Base-by-base conservation (phyloP, 805 yeast species). In the Metschnikowia cerradonensis region DNA sequence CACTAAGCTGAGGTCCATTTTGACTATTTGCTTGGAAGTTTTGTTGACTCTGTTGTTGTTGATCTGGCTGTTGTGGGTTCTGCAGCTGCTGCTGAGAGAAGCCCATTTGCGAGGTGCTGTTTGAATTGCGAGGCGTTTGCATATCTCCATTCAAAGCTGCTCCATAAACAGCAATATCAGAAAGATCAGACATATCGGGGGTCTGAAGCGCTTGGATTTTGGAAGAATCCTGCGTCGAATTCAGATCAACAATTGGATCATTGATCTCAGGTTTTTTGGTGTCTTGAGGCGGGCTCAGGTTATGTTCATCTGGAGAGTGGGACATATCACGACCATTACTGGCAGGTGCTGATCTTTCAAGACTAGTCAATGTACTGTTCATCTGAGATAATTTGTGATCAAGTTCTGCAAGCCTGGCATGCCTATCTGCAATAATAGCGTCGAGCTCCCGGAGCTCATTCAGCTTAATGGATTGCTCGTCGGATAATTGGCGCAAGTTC, bases 141-240 rank as follows among this genome's bases (percentile, higher is more conserved):
- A 31, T 22, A 15, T 68, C 71, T 10, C 66, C 72, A 48, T 68
- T 67, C 49, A 70, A 58, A 3, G 54, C 52, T 23, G 71, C 74
- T 6, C 74, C 75, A 52, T 68, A 72, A 32, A 64, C 52, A 1
- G 73, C 75, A 41, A 72, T 67, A 50, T 69, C 69, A 3, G 72
- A 58, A 31, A 69, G 63, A 51, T 71, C 76, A n/a, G 66, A 63
- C 45, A 72, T 60, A 38, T 64, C 68, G 31, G 59, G 63, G 11
- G 60, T 55, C 40, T 53, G 58, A 23, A 44, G 40, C 4, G 34
- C 47, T 36, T 44, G 47, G 41, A 44, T 44, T 13, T 44, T 44
- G 14, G 47, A 35, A 6, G 39, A 6, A 13, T 35, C 41, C 26
- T 42, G 38, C 10, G 3, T n/a, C 6, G 36, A n/a, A 4, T 20